Base-by-base conservation (phyloP, 768 basidiomycete species). In the Suillus weaverae region DNA sequence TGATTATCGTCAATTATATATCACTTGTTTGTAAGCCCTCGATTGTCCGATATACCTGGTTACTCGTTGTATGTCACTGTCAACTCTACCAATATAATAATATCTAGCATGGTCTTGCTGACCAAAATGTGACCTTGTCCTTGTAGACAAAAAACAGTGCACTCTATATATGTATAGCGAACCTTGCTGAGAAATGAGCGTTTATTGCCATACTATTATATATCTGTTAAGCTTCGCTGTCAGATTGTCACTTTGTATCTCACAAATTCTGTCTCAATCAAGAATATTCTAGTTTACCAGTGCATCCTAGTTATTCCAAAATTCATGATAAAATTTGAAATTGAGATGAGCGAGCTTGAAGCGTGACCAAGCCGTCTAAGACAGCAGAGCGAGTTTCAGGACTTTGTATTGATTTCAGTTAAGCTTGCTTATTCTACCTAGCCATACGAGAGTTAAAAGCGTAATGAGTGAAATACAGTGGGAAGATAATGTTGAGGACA, bases 401-500 rank as follows among this genome's bases (percentile, higher is more conserved):
- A 38, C 54, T 26, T 26, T 32, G 41, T 62, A 60, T 32, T 62
- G 36, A 60, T 63, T 68, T 66, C n/a, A 62, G 51, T 66, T 68
- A 68, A 65, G 63, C 62, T 48, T 33, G 60, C 30, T 64, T 74
- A 74, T 64, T 68, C 66, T 76, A 76, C 68, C 69, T 77, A 63
- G 59, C 61, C 39, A 61, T 57, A 66, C 32, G 61, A 63, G 70
- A 59, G 64, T 62, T 32, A 26, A 44, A 39, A 43, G 62, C 67
- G 65, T 57, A 43, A 54, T 33, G 46, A 48, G 60, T 41, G 51
- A 63, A 56, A 62, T 77, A 77, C 75, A 77, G 69, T 76, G 73
- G 61, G 71, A 68, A 72, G 68, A 76, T 76, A 68, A 63, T 70
- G 66, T 44, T 41, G 64, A 65, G 57, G 62, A 41, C 43, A 36